Evolutionary conservation across 2,329 filamentous ascomycete genomes (phyloP), one percentile per base, ranked within the genome.

Genomic region (Golovinomyces cichoracearum): DNA sequence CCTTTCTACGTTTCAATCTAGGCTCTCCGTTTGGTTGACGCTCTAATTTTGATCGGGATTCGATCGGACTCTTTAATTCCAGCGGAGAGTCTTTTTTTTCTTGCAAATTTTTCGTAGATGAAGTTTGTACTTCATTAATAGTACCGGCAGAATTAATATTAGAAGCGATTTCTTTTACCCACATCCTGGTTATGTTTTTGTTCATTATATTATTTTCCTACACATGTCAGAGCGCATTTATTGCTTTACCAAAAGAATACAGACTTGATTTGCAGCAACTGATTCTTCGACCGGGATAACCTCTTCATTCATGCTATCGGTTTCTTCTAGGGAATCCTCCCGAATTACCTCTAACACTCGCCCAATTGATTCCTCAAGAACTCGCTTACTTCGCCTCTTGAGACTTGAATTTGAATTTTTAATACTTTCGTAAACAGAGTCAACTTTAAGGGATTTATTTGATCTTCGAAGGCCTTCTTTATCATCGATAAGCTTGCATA

Each of bases 321-420:
- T 64, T 47, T 70, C 68, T 47, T 70, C 59, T 35, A 59, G 54
- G 37, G 6, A 19, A 10, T 58, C 58, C 54, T 69, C 66, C 49
- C 77, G 79, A 4, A 88, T 67, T 17, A 84, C 74, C 6, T 78
- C 73, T 15, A 94, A 65, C 0, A 86, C 83, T 6, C 83, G 71
- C 52, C 93, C 84, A 53, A 95, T 83, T 31, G 81, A 80, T 53
- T 90, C 82, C 61, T 93, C 83, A 1, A 95, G 65, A 0, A 80
- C 68, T 52, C 77, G 78, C 62, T 90, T 93, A 35, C 83, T 84
- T 55, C 81, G 76, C 21, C 90, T 71, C 53, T 82, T 83, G 21
- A 95, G 64, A 55, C 80, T 85, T 0, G 85, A 93, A 61, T 94
- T 94, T 13, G 85, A 93, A 47, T 69, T 66, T 56, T 85, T 83